phyloP scores from a whole-genome alignment of 441 rosid species.

The Bruguiera hainesii region DNA sequence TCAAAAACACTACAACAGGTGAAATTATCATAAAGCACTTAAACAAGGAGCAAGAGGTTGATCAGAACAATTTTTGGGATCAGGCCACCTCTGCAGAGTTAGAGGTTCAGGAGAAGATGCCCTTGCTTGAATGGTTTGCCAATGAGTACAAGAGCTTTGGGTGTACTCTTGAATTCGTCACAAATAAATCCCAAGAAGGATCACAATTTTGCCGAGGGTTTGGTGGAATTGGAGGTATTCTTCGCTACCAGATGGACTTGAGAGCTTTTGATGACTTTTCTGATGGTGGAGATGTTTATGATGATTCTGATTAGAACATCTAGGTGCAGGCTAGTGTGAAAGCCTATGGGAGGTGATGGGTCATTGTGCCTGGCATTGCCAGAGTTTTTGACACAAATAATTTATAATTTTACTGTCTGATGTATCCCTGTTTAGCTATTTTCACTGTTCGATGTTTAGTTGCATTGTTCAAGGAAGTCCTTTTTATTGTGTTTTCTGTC shows the following conservation, averaged over 20 bases:
- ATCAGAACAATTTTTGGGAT: slow-evolving; percentile 56
- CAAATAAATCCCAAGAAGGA: slow-evolving; percentile 83
- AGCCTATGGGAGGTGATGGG: slow-evolving; percentile 7
- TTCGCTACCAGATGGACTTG: slow-evolving; percentile 81
- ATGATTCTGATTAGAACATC: slow-evolving; percentile 58
- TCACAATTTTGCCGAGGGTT: slow-evolving; percentile 88
- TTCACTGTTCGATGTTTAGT: too few species aligned
- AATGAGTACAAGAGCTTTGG: slow-evolving; percentile 74
- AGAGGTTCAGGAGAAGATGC: slow-evolving; percentile 63
- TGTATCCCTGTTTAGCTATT: too few species aligned
- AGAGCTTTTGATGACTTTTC: slow-evolving; percentile 65
- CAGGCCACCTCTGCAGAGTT: slow-evolving; percentile 42
- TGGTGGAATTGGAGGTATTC: slow-evolving; percentile 86
- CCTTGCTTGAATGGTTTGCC: slow-evolving; percentile 87
- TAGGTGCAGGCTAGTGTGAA: slow-evolving; percentile 26
- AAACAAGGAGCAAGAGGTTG: slow-evolving; percentile 64
- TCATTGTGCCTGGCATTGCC: slow-evolving; percentile 12
- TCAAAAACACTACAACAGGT: slow-evolving; percentile 51
- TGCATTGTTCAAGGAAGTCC: too few species aligned
- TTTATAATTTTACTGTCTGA: too few species aligned
- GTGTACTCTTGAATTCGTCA: slow-evolving; percentile 78
- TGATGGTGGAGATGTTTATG: slow-evolving; percentile 53
- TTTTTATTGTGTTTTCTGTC: too few species aligned
- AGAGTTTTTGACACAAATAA: slow-evolving; percentile 1
- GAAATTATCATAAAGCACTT: slow-evolving; percentile 59